Evolutionary conservation across 148 eudicot species (phyloP).

Genomic region (Camellia japonica): DNA sequence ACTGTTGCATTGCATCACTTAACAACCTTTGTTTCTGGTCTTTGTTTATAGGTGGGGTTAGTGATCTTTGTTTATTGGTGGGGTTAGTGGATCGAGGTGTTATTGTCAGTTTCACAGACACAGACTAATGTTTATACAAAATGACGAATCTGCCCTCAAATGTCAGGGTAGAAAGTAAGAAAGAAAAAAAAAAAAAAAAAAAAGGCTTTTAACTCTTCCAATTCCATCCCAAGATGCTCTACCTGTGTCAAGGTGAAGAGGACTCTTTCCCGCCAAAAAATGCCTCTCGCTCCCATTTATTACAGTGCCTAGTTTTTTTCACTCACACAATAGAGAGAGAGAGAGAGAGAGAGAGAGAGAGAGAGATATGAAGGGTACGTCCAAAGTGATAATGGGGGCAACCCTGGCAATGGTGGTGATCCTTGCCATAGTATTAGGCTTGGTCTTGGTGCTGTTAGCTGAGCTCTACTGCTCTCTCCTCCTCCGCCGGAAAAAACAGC

Average conservation of each 20-base stretch:
- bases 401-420: conserved; percentile 52
- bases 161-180: conserved; percentile 6
- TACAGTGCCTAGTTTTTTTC: background rate
- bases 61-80: too few relatives aligned
- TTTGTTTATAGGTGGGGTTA: too few relatives aligned
- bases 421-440: conserved; percentile 49
- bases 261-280: conserved; percentile 55
- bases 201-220: background rate
- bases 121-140: background rate
- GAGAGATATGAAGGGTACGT: conserved; percentile 53
- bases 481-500: conserved; percentile 28
- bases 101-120: background rate
- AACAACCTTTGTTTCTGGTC: background rate
- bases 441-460: conserved; percentile 60
- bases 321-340: background rate
- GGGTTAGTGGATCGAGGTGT: conserved; percentile 2
- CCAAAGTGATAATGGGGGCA: conserved; percentile 68
- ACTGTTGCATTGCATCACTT: background rate
- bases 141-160: conserved; percentile 31
- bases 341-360: conserved; percentile 21
- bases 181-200: too few relatives aligned
- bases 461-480: conserved; percentile 75
- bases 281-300: conserved; percentile 13
- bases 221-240: conserved; percentile 23
- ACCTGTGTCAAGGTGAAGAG: conserved; percentile 17